Evolutionary conservation across 805 yeast genomes (phyloP).

Genomic region (fission yeast (Schizosaccharomyces pombe)): DNA sequence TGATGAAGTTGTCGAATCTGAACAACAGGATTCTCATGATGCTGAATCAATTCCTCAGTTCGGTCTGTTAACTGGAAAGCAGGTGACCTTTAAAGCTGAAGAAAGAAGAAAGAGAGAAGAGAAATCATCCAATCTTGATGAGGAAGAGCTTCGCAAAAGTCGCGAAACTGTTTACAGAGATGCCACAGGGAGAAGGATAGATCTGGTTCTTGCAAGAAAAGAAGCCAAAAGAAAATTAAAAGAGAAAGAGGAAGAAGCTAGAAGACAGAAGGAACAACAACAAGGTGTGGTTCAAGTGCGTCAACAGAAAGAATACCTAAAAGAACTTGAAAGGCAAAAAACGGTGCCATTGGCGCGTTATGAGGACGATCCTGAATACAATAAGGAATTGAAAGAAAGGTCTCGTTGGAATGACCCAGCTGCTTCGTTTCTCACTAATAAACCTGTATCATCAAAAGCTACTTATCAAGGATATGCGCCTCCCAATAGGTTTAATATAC

Average conservation of each 20-base stretch:
- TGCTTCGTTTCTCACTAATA: constrained; percentile 20
- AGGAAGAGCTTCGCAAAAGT: constrained; percentile 7
- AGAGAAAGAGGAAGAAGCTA: constrained; percentile 11
- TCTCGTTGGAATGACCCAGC: constrained; percentile 44
- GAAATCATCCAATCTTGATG: neutral
- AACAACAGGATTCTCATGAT: constrained; percentile 1
- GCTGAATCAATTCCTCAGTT: constrained; percentile 2
- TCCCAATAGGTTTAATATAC: constrained; percentile 48
- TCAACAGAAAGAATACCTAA: constrained; percentile 18
- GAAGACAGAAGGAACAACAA: constrained; percentile 15
- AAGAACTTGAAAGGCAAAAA: constrained; percentile 14
- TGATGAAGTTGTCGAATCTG: neutral
- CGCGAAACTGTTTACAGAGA: constrained; percentile 35
- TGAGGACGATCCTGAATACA: constrained; percentile 21
- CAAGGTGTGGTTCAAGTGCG: constrained; percentile 21
- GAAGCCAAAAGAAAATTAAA: constrained; percentile 11
- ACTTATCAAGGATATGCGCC: constrained; percentile 31
- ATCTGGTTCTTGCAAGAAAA: constrained; percentile 17
- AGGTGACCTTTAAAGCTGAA: constrained; percentile 14
- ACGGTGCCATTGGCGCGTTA: constrained; percentile 14
- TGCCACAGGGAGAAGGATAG: constrained; percentile 30
- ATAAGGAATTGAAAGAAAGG: constrained; percentile 15
- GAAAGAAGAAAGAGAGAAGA: constrained; percentile 6
- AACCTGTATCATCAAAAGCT: constrained; percentile 11
- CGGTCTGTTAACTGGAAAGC: constrained; percentile 17